Evolutionary conservation across 2,329 filamentous ascomycete species (phyloP).

Genomic region (Pyricularia sp.): DNA sequence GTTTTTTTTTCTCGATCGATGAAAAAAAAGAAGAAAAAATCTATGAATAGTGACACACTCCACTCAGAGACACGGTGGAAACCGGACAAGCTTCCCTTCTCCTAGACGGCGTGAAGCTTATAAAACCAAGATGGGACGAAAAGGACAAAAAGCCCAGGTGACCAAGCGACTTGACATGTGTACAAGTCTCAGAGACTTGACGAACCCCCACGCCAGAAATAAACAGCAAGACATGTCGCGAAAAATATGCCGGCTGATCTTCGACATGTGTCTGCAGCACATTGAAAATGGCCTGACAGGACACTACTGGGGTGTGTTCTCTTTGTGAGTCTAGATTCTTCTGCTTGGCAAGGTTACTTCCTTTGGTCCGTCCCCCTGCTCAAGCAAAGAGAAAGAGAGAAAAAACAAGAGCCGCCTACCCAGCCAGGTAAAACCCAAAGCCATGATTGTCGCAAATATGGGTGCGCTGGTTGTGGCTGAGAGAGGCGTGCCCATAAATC

Average conservation of each 20-base stretch:
- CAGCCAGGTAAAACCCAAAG: not conserved
- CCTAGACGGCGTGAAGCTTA: not conserved
- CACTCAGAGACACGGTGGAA: not conserved
- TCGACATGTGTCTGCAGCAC: not conserved
- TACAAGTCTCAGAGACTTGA: not conserved
- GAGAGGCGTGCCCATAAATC: not conserved
- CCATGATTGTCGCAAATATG: not conserved
- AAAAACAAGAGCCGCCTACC: too few relatives aligned
- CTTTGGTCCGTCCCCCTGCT: too few relatives aligned
- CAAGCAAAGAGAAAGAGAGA: too few relatives aligned
- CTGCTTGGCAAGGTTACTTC: too few relatives aligned
- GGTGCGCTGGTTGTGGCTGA: not conserved
- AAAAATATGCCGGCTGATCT: not conserved
- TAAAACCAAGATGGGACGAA: not conserved
- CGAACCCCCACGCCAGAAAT: not conserved
- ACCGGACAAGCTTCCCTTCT: not conserved
- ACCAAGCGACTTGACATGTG: not conserved
- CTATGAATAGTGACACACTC: not conserved
- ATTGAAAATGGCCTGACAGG: not conserved
- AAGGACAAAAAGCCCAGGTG: not conserved
- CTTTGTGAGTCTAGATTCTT: too few relatives aligned
- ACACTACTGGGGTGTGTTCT: not conserved
- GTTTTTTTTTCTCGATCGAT: too few relatives aligned
- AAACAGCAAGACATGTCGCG: not conserved
- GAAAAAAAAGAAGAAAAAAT: too few relatives aligned